These are phyloP conservation scores for Colletotrichum acutatum DNA, from an alignment of 2,329 filamentous ascomycete genomes.

Conservation along the genomic window DNA sequence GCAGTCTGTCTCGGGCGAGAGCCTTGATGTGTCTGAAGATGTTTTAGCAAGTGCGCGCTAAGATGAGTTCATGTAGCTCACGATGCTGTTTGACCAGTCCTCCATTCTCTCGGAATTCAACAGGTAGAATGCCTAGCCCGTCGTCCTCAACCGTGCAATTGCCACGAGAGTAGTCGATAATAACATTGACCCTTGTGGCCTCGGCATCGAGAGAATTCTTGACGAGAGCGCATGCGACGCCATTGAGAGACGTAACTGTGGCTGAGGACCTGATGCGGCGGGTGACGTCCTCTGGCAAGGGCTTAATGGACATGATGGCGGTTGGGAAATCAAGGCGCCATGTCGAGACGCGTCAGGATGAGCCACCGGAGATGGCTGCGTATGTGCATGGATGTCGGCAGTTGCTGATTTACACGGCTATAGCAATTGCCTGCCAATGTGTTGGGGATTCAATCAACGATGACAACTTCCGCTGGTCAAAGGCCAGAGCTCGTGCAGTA, in stretches of 20 bases:
- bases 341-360: not conserved
- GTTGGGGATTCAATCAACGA: not conserved
- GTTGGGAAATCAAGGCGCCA: not conserved
- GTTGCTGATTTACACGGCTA: not conserved
- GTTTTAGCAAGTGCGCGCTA: slow-evolving; percentile 14
- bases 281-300: slow-evolving; percentile 76
- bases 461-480: not conserved
- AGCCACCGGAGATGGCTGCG: slow-evolving; percentile 1
- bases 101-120: slow-evolving; percentile 77
- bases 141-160: slow-evolving; percentile 87
- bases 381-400: not conserved
- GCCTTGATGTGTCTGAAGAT: slow-evolving; percentile 81
- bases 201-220: slow-evolving; percentile 88
- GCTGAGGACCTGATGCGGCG: slow-evolving; percentile 88
- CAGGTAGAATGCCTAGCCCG: slow-evolving; percentile 78
- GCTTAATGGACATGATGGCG: slow-evolving; percentile 71
- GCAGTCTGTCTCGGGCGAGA: slow-evolving; percentile 52
- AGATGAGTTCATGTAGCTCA: slow-evolving; percentile 53
- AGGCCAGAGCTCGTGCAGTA: not conserved
- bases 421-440: not conserved
- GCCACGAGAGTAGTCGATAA: slow-evolving; percentile 79
- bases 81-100: slow-evolving; percentile 80
- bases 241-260: slow-evolving; percentile 79
- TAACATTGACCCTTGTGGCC: slow-evolving; percentile 75
- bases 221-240: slow-evolving; percentile 76